These are phyloP conservation scores for Closterium sp. DNA, from an alignment of 139 green algal genomes.

Conservation along the genomic window DNA sequence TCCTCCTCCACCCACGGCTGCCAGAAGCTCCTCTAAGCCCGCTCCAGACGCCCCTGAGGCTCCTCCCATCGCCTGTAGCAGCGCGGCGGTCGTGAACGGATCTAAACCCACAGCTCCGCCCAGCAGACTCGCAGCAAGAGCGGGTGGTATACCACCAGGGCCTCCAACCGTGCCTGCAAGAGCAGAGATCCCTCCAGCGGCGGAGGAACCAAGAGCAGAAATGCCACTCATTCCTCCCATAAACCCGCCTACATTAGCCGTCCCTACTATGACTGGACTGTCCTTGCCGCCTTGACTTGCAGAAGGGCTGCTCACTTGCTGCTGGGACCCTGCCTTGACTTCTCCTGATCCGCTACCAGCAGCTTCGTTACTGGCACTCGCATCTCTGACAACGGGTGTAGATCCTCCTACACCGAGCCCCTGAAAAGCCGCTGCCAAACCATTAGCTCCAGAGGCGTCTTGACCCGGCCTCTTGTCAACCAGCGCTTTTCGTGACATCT, in stretches of 20 bases:
- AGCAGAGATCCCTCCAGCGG: not conserved
- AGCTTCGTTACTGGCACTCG: not conserved
- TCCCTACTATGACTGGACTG: not conserved
- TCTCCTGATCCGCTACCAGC: not conserved
- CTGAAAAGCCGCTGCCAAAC: not conserved
- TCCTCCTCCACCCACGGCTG: conserved; percentile 7
- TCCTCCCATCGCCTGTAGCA: not conserved
- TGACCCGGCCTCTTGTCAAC: not conserved
- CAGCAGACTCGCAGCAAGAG: not conserved
- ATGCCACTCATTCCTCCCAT: not conserved
- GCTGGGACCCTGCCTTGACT: not conserved
- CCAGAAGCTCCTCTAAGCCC: not conserved
- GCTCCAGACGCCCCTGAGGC: not conserved
- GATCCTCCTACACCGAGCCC: not conserved
- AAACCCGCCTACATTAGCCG: not conserved
- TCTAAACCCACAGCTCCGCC: not conserved
- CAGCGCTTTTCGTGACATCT: not conserved
- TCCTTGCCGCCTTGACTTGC: not conserved
- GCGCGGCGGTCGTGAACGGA: not conserved
- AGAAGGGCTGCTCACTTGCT: not conserved
- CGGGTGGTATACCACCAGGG: not conserved
- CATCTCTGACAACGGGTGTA: too few species aligned
- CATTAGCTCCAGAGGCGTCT: not conserved
- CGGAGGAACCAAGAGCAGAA: not conserved
- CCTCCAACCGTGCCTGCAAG: not conserved